These are phyloP conservation scores for Penicillium fuscoglaucum DNA, from an alignment of 2,329 filamentous ascomycete genomes.

Conservation along the genomic window DNA sequence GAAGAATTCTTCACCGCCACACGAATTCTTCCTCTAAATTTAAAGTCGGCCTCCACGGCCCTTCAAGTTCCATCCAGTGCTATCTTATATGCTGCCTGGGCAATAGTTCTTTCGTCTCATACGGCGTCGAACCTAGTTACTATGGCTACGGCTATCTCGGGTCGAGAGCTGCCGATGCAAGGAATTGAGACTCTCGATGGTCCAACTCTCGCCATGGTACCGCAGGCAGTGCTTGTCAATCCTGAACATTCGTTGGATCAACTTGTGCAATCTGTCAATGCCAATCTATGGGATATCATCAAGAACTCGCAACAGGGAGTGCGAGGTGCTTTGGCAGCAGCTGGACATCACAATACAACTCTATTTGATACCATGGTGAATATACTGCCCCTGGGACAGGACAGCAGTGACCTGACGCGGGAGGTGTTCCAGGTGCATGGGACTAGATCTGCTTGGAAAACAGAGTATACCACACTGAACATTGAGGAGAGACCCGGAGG, in stretches of 20 bases:
- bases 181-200: background rate
- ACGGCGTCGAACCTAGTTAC: background rate
- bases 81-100: background rate
- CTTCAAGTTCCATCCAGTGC: background rate
- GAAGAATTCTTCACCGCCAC: background rate
- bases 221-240: background rate
- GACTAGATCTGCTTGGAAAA: background rate
- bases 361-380: background rate
- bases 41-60: background rate
- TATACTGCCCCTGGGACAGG: background rate
- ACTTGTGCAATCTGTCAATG: background rate
- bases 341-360: background rate
- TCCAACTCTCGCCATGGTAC: background rate
- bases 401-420: background rate
- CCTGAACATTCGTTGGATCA: background rate
- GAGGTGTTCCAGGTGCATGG: background rate
- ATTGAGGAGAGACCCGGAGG: background rate
- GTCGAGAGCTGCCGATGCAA: background rate
- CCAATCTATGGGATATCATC: background rate
- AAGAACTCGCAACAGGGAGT: background rate
- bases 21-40: background rate
- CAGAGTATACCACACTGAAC: background rate
- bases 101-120: background rate
- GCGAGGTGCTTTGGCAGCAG: background rate
- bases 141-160: background rate